A percentile compares a stretch with the other conserved stretches of the same genome.
Evolutionary conservation across 495 filamentous ascomycete genomes (phyloP).

Genomic region (Saxophila tyrrhenica): DNA sequence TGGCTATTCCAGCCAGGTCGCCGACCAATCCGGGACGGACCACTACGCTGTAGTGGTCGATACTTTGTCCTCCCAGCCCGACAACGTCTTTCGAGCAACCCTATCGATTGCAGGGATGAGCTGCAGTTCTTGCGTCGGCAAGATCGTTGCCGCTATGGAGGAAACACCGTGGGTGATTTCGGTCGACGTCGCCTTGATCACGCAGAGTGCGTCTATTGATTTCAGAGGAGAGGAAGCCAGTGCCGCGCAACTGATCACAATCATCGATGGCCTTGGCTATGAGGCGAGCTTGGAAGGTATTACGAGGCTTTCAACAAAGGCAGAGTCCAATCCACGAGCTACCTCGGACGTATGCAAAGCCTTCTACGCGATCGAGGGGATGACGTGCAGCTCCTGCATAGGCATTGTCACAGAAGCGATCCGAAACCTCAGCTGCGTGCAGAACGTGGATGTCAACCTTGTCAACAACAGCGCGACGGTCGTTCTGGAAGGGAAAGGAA

Average conservation of each 20-base stretch:
- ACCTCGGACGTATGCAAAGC: constrained; percentile 30
- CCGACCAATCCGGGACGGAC: background rate
- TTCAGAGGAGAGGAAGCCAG: constrained; percentile 36
- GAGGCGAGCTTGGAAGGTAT: constrained; percentile 41
- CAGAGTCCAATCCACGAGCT: background rate
- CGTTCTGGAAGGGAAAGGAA: constrained; percentile 30
- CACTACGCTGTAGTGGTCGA: background rate
- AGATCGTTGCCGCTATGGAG: constrained; percentile 40
- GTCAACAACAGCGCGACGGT: constrained; percentile 49
- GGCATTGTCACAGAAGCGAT: constrained; percentile 53
- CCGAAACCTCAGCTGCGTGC: constrained; percentile 51
- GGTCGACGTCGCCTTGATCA: constrained; percentile 47
- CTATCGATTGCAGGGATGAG: constrained; percentile 54
- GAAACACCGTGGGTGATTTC: constrained; percentile 42
- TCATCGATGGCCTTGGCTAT: constrained; percentile 47
- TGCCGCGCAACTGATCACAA: constrained; percentile 34
- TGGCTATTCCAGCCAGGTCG: background rate
- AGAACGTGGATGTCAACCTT: constrained; percentile 54
- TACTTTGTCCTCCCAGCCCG: background rate
- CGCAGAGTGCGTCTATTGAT: constrained; percentile 42
- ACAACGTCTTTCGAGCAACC: background rate
- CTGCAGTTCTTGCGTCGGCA: constrained; percentile 50
- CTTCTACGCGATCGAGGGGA: constrained; percentile 62
- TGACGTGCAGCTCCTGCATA: constrained; percentile 74
- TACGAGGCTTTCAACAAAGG: constrained; percentile 16